phyloP scores from a whole-genome alignment of 2,329 filamentous ascomycete species.

The Drechslerella stenobrocha region DNA sequence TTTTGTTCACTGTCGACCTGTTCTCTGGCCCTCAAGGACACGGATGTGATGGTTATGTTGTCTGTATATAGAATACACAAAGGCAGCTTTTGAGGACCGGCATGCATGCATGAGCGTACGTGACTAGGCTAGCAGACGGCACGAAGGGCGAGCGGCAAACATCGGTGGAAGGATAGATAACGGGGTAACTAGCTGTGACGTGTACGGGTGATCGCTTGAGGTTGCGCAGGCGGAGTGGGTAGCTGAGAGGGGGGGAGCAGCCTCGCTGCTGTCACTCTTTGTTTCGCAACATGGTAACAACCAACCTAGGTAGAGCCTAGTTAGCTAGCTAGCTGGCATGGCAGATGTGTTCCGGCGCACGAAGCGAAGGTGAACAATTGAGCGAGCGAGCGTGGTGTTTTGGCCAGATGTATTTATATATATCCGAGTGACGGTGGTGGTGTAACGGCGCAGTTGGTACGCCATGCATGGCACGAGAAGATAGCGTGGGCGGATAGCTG shows the following conservation, averaged over 20 bases:
- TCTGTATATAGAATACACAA: background rate
- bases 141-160: background rate
- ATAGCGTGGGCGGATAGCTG: slow-evolving; percentile 6
- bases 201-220: background rate
- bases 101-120: background rate
- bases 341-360: no score
- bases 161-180: background rate
- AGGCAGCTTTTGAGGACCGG: background rate
- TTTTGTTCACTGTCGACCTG: no score
- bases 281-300: no score
- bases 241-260: no score
- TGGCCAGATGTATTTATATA: no score
- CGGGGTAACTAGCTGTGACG: background rate
- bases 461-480: slow-evolving; percentile 2
- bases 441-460: background rate
- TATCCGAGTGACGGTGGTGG: background rate
- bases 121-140: background rate
- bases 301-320: no score
- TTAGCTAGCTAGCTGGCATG: no score
- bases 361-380: no score
- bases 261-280: background rate
- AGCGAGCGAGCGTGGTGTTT: no score
- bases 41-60: background rate
- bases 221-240: background rate
- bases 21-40: background rate